Conservation (phyloP, 1,284 basidiomycete species). For the Athelia sp. region DNA sequence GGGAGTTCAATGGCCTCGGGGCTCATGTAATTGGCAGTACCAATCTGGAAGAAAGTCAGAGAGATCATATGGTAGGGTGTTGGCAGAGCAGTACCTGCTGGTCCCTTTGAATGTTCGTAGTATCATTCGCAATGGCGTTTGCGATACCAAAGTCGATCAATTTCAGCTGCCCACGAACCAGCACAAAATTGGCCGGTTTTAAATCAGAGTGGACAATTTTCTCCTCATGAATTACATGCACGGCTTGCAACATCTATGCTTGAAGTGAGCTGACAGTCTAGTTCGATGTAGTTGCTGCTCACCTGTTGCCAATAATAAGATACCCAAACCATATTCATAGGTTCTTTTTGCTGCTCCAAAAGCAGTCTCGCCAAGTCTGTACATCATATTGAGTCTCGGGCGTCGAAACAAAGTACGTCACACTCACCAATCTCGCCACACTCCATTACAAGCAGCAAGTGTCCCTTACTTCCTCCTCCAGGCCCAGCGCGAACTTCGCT, state of each 20-base stretch:
- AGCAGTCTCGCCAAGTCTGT: slow-evolving; percentile 79
- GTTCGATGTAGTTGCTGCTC: slow-evolving; percentile 14
- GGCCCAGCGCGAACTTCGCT: slow-evolving; percentile 69
- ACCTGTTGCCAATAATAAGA: slow-evolving; percentile 96
- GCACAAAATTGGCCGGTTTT: slow-evolving; percentile 94
- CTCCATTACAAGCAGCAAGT: slow-evolving; percentile 86
- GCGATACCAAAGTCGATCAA: slow-evolving; percentile 97
- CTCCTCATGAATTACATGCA: slow-evolving; percentile 92
- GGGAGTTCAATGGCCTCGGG: slow-evolving; percentile 87
- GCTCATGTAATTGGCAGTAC: slow-evolving; percentile 95
- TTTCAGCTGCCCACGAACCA: slow-evolving; percentile 90
- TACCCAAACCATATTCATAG: slow-evolving; percentile 88
- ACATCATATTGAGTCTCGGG: not conserved
- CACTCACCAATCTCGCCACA: slow-evolving; percentile 63
- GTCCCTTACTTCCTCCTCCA: slow-evolving; percentile 60
- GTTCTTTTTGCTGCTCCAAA: slow-evolving; percentile 75
- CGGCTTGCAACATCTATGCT: slow-evolving; percentile 90
- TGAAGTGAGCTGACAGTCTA: not conserved
- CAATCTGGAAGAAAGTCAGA: slow-evolving; percentile 50
- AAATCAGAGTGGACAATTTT: slow-evolving; percentile 96
- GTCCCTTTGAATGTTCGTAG: slow-evolving; percentile 93
- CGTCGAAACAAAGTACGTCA: not conserved
- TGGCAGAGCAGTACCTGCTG: slow-evolving; percentile 59
- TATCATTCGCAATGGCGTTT: slow-evolving; percentile 95
- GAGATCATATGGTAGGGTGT: not conserved